Evolutionary conservation across 129 eudicot species (phyloP), one percentile per base, ranked within the genome.

Genomic region (Artemisia tridentata): DNA sequence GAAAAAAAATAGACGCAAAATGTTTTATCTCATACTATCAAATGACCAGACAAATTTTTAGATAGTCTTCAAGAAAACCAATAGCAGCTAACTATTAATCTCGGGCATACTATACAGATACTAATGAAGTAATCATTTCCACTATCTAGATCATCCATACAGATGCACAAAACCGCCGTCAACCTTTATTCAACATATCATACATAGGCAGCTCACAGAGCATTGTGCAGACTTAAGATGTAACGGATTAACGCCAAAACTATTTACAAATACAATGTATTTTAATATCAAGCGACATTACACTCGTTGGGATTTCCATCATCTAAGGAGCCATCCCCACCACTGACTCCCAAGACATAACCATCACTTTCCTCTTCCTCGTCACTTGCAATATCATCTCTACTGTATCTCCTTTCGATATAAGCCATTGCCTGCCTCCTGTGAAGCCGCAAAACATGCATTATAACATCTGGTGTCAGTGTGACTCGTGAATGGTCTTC

Each of bases 371-470:
- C 86, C 63, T 81, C 85, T 15, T 85, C 95, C 1, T 85, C 95
- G 61, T 82, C 61, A 7, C 68, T 83, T 52, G 80, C 86, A 63
- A 71, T 43, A 74, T 84, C 93, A 16, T 79, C 78, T 82, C 90
- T 80, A 47, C 77, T 67, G 13, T 68, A 72, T 65, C 87, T 78
- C 68, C 97, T 74, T 79, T 91, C 93, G 0, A 86, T 78, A 72
- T 84, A 91, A 65, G 88, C 88, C 74, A 80, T 74, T 9, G 93
- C 88, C 63, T 88, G 97, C 78, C 97, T 79, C 79, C 93, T 80
- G 60, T 88, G 92, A 46, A 91, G 80, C 52, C 97, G 88, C 55
- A 91, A 77, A 75, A 88, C 93, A 62, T 88, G 97, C 97, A 91
- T 91, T 15, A 91, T 86, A 23, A 91, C 91, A 56, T 91, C 97